Percentiles rank a stretch among this genome's conserved stretches.
phyloP scores from a whole-genome alignment of 2,329 filamentous ascomycete genomes.

The Fusarium goolgardi region DNA sequence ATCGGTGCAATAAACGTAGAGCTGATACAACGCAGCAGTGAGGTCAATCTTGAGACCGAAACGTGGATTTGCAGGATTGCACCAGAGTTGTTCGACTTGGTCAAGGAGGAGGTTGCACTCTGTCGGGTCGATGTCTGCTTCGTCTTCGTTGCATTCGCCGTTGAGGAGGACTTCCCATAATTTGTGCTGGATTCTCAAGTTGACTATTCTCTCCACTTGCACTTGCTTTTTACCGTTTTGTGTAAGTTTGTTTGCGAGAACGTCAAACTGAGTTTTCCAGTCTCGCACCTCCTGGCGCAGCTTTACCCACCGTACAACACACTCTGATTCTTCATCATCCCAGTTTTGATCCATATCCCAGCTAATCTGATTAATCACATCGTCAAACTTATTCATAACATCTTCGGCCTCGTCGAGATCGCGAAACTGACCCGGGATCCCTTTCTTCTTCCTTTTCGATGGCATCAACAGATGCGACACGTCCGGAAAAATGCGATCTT shows the following conservation, averaged over 20 bases:
- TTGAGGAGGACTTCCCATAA: constrained; percentile 3
- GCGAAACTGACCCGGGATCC: not conserved
- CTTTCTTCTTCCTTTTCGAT: not conserved
- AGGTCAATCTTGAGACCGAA: constrained; percentile 15
- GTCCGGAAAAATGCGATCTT: constrained; percentile 8
- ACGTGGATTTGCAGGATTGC: not conserved
- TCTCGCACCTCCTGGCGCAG: not conserved
- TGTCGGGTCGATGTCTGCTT: not conserved
- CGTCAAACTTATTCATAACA: constrained; percentile 17
- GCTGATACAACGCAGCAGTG: constrained; percentile 5
- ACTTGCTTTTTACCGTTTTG: not conserved
- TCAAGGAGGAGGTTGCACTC: constrained; percentile 5
- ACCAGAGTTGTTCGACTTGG: constrained; percentile 12
- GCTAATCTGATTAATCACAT: not conserved
- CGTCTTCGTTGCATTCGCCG: not conserved
- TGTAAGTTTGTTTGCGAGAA: not conserved
- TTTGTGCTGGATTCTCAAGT: constrained; percentile 14
- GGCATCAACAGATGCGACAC: constrained; percentile 2
- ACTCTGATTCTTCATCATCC: constrained; percentile 11
- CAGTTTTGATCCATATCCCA: constrained; percentile 21
- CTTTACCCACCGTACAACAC: constrained; percentile 2
- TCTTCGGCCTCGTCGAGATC: constrained; percentile 12
- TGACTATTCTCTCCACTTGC: not conserved
- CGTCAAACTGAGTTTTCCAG: constrained; percentile 3
- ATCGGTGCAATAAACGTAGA: constrained; percentile 12